A percentile compares a stretch with the other conserved stretches of the same genome.
phyloP scores from a whole-genome alignment of 1,284 basidiomycete species.

The Trametes polyzona region DNA sequence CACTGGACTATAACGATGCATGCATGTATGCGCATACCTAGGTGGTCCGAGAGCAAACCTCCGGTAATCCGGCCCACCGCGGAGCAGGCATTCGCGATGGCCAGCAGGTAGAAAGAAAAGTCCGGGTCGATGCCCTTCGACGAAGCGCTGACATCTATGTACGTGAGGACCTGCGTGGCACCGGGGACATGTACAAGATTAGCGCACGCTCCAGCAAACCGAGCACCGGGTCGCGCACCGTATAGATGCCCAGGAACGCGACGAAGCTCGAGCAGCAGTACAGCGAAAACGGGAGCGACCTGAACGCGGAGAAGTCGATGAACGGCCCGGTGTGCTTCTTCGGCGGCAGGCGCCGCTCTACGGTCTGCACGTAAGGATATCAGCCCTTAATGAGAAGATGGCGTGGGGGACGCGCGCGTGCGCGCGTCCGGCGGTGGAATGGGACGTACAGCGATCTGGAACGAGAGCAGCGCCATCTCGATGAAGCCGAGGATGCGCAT shows the following conservation, averaged over 20 bases:
- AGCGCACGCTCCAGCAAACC: background rate
- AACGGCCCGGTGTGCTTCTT: slow-evolving; percentile 51
- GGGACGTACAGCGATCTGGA: slow-evolving; percentile 45
- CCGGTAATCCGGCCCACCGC: slow-evolving; percentile 44
- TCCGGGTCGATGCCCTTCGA: slow-evolving; percentile 40
- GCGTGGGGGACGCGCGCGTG: no score
- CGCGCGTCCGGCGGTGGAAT: slow-evolving; percentile 21
- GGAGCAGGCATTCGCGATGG: slow-evolving; percentile 51
- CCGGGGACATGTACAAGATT: no score
- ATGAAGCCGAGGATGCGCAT: slow-evolving; percentile 65
- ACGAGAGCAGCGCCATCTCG: slow-evolving; percentile 44
- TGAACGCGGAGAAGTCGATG: slow-evolving; percentile 54
- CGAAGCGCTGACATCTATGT: slow-evolving; percentile 48
- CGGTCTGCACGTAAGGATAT: slow-evolving; percentile 38
- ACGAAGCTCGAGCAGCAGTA: slow-evolving; percentile 50
- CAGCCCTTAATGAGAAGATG: slow-evolving; percentile 24
- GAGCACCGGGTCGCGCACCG: slow-evolving; percentile 33
- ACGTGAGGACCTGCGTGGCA: slow-evolving; percentile 46
- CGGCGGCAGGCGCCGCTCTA: slow-evolving; percentile 56
- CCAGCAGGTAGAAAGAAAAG: slow-evolving; percentile 49
- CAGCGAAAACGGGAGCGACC: slow-evolving; percentile 44
- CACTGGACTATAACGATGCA: no score
- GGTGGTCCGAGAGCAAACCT: slow-evolving; percentile 45
- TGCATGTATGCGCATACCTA: slow-evolving; percentile 34
- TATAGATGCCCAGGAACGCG: slow-evolving; percentile 64